A percentile compares a stretch with the other conserved stretches of the same genome.
Conservation (phyloP, 352 stramenopile species). For the Globisporangium nodosum region DNA sequence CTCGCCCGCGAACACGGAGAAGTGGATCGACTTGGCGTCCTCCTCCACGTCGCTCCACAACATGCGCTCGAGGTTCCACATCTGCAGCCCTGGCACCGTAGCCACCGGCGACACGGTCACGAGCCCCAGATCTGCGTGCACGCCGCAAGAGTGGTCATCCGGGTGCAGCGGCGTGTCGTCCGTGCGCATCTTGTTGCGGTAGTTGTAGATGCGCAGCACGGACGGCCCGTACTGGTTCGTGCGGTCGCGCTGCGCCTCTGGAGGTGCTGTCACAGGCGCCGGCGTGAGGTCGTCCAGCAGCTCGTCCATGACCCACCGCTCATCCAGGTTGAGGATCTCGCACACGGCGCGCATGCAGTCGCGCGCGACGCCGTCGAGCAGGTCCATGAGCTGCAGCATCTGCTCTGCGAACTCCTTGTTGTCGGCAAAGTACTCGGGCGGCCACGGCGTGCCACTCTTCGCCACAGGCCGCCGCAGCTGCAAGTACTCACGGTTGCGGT, state of each 20-base stretch:
- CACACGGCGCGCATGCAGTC: constrained; percentile 78
- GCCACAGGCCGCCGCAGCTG: constrained; percentile 64
- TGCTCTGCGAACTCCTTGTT: constrained; percentile 45
- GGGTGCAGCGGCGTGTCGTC: constrained; percentile 23
- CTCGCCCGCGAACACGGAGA: constrained; percentile 79
- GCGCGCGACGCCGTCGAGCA: constrained; percentile 60
- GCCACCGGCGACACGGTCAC: constrained; percentile 75
- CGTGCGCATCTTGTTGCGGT: constrained; percentile 53
- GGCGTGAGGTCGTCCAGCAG: constrained; percentile 55
- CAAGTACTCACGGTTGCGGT: constrained; percentile 76
- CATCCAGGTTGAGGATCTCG: constrained; percentile 60
- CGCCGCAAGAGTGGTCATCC: constrained; percentile 63
- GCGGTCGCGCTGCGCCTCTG: constrained; percentile 18
- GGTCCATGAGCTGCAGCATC: constrained; percentile 47
- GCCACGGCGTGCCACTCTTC: constrained; percentile 69
- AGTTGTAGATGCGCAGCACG: constrained; percentile 83
- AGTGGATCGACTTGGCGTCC: constrained; percentile 48
- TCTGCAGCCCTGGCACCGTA: constrained; percentile 70
- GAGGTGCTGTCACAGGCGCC: constrained; percentile 16
- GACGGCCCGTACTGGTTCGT: constrained; percentile 74
- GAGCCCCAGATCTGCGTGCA: constrained; percentile 74
- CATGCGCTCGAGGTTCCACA: constrained; percentile 87
- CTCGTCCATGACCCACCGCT: constrained; percentile 55
- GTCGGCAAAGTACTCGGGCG: constrained; percentile 58
- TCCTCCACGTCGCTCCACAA: constrained; percentile 70